phyloP scores from a whole-genome alignment of 306 rosid genomes.

The Mucuna pruriens region DNA sequence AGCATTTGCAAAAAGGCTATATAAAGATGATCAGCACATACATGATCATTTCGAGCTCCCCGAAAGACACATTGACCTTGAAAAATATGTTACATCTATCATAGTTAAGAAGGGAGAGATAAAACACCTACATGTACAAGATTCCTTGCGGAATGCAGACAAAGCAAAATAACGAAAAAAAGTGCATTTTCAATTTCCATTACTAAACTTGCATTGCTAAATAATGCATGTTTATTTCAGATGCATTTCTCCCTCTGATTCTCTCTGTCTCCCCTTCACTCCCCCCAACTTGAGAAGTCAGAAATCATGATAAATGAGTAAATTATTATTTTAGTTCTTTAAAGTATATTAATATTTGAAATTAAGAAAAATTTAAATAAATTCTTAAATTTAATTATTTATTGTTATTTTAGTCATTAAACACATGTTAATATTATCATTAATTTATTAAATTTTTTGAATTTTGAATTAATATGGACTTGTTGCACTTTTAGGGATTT shows the following conservation, averaged over 20 bases:
- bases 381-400: too few species aligned
- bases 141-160: background rate
- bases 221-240: background rate
- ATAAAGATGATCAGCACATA: background rate
- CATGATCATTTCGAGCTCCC: background rate
- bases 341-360: too few species aligned
- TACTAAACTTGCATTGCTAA: background rate
- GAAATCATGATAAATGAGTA: too few species aligned
- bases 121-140: background rate
- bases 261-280: background rate
- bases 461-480: too few species aligned
- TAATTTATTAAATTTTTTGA: too few species aligned
- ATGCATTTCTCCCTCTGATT: background rate
- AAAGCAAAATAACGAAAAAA: background rate
- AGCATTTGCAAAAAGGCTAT: background rate
- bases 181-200: background rate
- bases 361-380: too few species aligned
- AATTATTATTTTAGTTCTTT: too few species aligned
- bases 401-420: too few species aligned
- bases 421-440: too few species aligned
- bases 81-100: constrained; percentile 3
- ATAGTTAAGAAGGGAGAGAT: background rate
- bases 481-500: too few species aligned
- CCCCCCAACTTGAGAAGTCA: background rate
- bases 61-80: background rate